A percentile compares a stretch with the other conserved stretches of the same genome.
Evolutionary conservation across 257 asterid species (phyloP).

Genomic region (Thymus quinquecostatus): DNA sequence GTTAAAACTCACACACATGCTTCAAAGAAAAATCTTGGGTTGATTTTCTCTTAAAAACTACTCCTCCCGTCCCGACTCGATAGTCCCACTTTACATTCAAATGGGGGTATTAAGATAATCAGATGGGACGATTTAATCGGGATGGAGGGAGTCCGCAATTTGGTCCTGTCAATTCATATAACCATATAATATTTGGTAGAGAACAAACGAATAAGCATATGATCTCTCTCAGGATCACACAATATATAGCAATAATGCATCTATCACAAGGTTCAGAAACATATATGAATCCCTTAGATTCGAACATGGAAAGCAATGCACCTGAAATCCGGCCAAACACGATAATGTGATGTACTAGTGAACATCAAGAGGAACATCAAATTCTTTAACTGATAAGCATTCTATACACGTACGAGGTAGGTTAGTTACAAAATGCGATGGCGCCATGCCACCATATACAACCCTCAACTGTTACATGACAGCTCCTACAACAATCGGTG

Average conservation of each 20-base stretch:
- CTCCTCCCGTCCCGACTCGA: no score
- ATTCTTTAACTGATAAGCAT: slow-evolving; percentile 11
- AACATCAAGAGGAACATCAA: slow-evolving; percentile 5
- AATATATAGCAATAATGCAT: background rate
- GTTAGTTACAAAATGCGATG: slow-evolving; percentile 25
- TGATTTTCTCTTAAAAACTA: background rate
- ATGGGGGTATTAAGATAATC: no score
- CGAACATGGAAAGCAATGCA: background rate
- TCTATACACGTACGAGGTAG: slow-evolving; percentile 16
- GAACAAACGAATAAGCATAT: no score
- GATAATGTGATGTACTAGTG: background rate
- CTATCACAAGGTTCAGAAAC: background rate
- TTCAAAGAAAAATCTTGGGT: background rate
- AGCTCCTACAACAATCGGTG: slow-evolving; percentile 11
- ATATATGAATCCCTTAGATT: background rate
- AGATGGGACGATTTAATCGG: no score
- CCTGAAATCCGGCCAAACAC: background rate
- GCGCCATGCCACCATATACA: background rate
- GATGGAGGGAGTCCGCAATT: no score
- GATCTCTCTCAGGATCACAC: no score
- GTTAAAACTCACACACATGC: background rate
- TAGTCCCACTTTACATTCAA: no score
- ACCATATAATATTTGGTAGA: no score
- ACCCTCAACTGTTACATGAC: slow-evolving; percentile 22
- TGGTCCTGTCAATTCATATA: no score